Conservation (phyloP, 2,329 filamentous ascomycete genomes). For the Colletotrichum tropicicola region DNA sequence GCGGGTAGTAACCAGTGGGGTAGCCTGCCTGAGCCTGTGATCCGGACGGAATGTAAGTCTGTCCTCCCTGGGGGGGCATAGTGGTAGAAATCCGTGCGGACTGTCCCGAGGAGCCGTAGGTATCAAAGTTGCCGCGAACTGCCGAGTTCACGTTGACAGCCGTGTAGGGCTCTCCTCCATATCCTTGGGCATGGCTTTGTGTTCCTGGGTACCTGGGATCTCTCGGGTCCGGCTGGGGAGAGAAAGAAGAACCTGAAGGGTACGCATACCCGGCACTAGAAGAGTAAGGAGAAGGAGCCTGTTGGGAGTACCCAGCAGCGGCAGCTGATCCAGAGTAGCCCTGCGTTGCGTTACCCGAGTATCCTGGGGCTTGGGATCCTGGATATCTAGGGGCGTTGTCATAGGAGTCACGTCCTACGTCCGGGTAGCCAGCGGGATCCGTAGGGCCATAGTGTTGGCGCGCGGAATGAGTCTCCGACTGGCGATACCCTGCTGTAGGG, state of each 20-base stretch:
- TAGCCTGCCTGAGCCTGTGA: slow-evolving; percentile 26
- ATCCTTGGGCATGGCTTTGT: slow-evolving; percentile 21
- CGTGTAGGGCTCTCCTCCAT: slow-evolving; percentile 27
- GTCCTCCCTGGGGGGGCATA: slow-evolving; percentile 21
- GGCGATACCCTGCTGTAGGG: slow-evolving; percentile 65
- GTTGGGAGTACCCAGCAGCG: slow-evolving; percentile 21
- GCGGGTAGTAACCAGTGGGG: slow-evolving; percentile 38
- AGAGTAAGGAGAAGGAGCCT: slow-evolving; percentile 19
- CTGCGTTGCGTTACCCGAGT: slow-evolving; percentile 52
- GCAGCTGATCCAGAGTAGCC: slow-evolving; percentile 18
- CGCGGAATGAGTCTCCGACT: slow-evolving; percentile 57
- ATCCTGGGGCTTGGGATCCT: slow-evolving; percentile 58
- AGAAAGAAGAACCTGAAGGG: slow-evolving; percentile 27
- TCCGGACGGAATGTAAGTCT: slow-evolving; percentile 29
- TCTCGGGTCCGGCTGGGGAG: slow-evolving; percentile 28
- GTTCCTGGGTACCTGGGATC: slow-evolving; percentile 30
- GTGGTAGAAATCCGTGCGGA: slow-evolving; percentile 25
- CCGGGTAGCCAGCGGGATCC: slow-evolving; percentile 37
- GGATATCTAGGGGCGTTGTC: slow-evolving; percentile 58
- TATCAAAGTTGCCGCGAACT: slow-evolving; percentile 17
- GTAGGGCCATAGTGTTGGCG: slow-evolving; percentile 58
- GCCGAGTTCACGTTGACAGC: slow-evolving; percentile 23
- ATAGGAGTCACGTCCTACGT: slow-evolving; percentile 48
- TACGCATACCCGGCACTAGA: slow-evolving; percentile 33
- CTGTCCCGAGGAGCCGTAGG: slow-evolving; percentile 28